These are phyloP conservation scores for Cucurbita ficifolia DNA, from an alignment of 306 rosid species.

Conservation along the genomic window DNA sequence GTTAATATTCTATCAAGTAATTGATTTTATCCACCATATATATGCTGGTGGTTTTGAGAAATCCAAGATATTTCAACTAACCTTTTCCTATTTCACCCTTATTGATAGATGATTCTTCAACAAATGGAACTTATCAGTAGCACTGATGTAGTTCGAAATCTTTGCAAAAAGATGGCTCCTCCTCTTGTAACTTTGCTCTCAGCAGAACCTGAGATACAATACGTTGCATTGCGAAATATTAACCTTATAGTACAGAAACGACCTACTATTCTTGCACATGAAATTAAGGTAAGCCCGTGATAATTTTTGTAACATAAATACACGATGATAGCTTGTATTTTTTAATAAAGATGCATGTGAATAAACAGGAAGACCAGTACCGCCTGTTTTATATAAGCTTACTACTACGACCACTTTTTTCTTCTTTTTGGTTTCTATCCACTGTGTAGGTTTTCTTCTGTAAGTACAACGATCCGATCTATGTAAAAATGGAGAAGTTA, in stretches of 20 bases:
- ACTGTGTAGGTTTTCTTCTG: conserved; percentile 81
- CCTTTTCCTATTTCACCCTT: conserved; percentile 13
- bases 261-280: conserved; percentile 97
- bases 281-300: conserved; percentile 65
- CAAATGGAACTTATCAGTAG: conserved; percentile 98
- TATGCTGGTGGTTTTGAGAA: not conserved
- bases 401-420: not conserved
- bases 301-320: conserved; percentile 2
- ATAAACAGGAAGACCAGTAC: not conserved
- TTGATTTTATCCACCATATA: conserved; percentile 8
- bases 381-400: not conserved
- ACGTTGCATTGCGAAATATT: conserved; percentile 92
- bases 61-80: not conserved
- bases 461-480: conserved; percentile 98
- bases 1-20: conserved; percentile 20
- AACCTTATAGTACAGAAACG: conserved; percentile 97
- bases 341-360: not conserved
- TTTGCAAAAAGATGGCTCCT: conserved; percentile 99
- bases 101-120: conserved; percentile 90
- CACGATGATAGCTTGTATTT: not conserved
- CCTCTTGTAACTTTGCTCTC: conserved; percentile 97
- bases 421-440: not conserved
- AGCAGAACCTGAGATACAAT: conserved; percentile 99
- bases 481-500: conserved; percentile 95
- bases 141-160: conserved; percentile 93